Conservation (phyloP, 768 basidiomycete genomes). For the Pisolithus orientalis region DNA sequence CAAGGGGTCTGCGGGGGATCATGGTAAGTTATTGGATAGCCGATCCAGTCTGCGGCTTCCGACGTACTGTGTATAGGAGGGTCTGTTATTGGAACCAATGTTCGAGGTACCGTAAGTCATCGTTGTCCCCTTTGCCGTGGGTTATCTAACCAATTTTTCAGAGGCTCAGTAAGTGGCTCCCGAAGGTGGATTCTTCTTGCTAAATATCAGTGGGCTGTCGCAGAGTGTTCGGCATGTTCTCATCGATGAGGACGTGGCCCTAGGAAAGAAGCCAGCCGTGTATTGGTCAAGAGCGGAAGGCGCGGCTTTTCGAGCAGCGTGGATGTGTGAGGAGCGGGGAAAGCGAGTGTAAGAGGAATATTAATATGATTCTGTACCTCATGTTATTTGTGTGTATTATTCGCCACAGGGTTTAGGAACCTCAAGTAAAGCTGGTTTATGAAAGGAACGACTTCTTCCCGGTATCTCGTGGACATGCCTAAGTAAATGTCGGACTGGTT, state of each 20-base stretch:
- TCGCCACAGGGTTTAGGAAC: background rate
- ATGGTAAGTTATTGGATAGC: conserved; percentile 46
- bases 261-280: conserved; percentile 52
- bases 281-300: conserved; percentile 74
- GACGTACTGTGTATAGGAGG: conserved; percentile 47
- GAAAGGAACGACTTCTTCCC: conserved; percentile 6
- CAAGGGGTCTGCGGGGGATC: conserved; percentile 82
- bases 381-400: background rate
- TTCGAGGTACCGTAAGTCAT: conserved; percentile 80
- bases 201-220: conserved; percentile 5
- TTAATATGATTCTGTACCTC: background rate
- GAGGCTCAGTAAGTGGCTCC: conserved; percentile 55
- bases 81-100: conserved; percentile 82
- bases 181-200: background rate
- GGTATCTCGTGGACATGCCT: conserved; percentile 22
- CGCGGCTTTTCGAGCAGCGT: conserved; percentile 68
- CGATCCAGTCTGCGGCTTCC: background rate
- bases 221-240: conserved; percentile 81
- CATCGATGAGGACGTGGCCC: conserved; percentile 66
- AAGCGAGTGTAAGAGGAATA: conserved; percentile 6
- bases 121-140: conserved; percentile 1
- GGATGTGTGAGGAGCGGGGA: conserved; percentile 59
- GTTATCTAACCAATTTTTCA: conserved; percentile 17
- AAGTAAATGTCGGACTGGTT: conserved; percentile 22
- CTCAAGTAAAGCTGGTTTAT: background rate